These are phyloP conservation scores for Claviceps sp. DNA, from an alignment of 2,329 filamentous ascomycete genomes.

Conservation along the genomic window DNA sequence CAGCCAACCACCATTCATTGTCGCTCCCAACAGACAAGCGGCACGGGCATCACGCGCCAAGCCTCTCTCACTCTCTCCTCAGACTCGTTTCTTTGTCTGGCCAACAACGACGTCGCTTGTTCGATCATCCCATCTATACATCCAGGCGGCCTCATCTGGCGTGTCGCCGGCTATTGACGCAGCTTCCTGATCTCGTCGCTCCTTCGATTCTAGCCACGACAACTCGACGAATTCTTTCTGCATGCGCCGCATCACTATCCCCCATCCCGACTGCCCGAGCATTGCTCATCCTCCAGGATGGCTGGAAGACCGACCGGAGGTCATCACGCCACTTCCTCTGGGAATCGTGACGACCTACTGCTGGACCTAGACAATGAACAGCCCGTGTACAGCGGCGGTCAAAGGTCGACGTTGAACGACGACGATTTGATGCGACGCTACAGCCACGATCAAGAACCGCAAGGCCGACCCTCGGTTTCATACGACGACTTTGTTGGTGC, in stretches of 20 bases:
- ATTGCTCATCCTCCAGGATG: conserved; percentile 39
- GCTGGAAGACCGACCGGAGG: conserved; percentile 39
- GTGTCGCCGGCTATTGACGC: neutral
- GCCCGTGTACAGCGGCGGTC: conserved; percentile 60
- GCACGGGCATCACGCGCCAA: too few species aligned
- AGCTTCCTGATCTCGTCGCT: neutral
- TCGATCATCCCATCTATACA: neutral
- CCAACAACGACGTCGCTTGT: neutral
- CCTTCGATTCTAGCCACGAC: neutral
- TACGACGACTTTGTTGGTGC: conserved; percentile 89
- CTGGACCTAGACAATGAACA: conserved; percentile 63
- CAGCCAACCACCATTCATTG: neutral
- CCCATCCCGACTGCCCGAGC: conserved; percentile 17
- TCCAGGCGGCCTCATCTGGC: neutral
- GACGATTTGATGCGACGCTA: conserved; percentile 67
- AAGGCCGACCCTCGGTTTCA: conserved; percentile 69
- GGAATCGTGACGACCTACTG: conserved; percentile 46
- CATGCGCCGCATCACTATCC: conserved; percentile 19
- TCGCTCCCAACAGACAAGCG: neutral
- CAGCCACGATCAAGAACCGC: conserved; percentile 51
- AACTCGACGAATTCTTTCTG: conserved; percentile 13
- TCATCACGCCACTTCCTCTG: conserved; percentile 36
- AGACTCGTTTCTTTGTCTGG: neutral
- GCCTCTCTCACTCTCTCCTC: neutral
- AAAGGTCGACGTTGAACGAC: conserved; percentile 67